Conservation (phyloP, 441 rosid genomes). For the Brassica balearica region DNA sequence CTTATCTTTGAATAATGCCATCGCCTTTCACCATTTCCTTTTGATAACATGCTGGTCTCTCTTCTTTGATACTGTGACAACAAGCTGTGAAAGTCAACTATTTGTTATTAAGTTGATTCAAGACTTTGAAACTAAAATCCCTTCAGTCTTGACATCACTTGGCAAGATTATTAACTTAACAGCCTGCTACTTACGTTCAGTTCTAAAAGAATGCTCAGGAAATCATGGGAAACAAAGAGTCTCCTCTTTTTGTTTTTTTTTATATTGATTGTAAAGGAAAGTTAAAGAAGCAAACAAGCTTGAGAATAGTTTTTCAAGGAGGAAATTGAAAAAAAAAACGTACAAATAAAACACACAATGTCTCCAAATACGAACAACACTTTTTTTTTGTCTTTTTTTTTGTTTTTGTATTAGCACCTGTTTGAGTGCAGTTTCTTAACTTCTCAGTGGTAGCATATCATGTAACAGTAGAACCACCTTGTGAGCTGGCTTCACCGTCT, state of each 20-base stretch:
- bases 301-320: background rate
- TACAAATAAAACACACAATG: background rate
- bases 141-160: too few species aligned
- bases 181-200: background rate
- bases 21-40: too few species aligned
- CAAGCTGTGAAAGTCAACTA: too few species aligned
- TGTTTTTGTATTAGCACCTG: background rate
- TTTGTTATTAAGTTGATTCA: too few species aligned
- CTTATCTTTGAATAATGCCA: too few species aligned
- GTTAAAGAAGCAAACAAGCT: conserved; percentile 2
- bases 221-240: too few species aligned
- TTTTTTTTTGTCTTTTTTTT: background rate
- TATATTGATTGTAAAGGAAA: background rate
- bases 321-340: background rate
- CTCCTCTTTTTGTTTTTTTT: conserved; percentile 16
- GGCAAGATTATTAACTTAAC: too few species aligned
- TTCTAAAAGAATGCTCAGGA: background rate
- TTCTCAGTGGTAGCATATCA: conserved; percentile 11
- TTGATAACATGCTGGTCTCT: too few species aligned
- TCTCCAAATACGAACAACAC: background rate
- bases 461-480: conserved; percentile 13
- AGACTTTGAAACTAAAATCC: too few species aligned
- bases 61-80: too few species aligned
- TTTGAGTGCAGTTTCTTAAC: background rate
- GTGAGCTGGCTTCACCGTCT: conserved; percentile 28